Evolutionary conservation across 2,329 filamentous ascomycete species (phyloP), one percentile per base, ranked within the genome.

Genomic region (Colletotrichum theobromicola): DNA sequence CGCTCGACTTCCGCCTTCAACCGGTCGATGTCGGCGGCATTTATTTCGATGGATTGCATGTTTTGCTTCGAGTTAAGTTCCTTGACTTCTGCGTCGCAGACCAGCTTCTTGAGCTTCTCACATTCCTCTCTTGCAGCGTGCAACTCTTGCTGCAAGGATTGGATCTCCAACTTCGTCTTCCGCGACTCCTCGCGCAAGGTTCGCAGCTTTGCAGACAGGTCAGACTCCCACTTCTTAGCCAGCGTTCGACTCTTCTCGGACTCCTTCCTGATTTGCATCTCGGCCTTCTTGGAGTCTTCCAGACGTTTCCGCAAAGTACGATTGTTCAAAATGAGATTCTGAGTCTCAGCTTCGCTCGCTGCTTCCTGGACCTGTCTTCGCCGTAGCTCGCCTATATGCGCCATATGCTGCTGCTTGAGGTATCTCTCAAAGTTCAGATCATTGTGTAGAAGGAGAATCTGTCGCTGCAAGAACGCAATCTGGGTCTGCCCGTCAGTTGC

Each of bases 341-440:
- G 94, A 3, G 93, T 95, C 80, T 97, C 94, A 1, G 94, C 94
- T 81, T 96, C 94, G 1, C 91, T 93, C 2, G 94, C 93, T 9
- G 94, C 94, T 81, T 96, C 93, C 77, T 91, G 91, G 76, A 96
- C 91, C 73, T 95, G 93, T 76, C 92, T 92, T 16, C 94, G 89
- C 77, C 94, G 93, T 55, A 97, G 84, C 79, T 95, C 93, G 1
- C 94, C 94, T 80, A 97, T 96, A 74, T 96, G 94, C 3, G 93
- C 90, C 77, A 96, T 90, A 81, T 96, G 94, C 79, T 97, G 94
- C 77, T 95, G 91, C 81, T 96, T 96, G 79, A 96, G 89, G 82
- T 95, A 96, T 30, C 94, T 89, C 82, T 97, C 95, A 79, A 96
- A 97, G 77, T 94, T 94, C 57, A 97, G 87, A 78, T 97, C 94